Evolutionary conservation across 768 basidiomycete species (phyloP), one percentile per base, ranked within the genome.

Genomic region (Boletus pseudo-olivaceus): DNA sequence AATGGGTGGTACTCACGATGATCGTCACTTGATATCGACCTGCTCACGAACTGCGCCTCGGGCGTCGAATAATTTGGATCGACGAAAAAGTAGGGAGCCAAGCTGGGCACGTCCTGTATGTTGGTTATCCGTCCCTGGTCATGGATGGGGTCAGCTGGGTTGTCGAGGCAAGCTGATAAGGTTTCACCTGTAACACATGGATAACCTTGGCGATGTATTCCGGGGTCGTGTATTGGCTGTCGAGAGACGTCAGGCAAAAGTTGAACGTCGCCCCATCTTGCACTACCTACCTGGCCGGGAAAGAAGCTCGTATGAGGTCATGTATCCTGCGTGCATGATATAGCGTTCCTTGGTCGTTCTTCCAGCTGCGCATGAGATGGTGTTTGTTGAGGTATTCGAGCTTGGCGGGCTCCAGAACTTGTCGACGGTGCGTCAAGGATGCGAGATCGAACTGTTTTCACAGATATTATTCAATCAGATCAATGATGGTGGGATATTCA

Each of bases 361-460:
- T 73, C 63, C 83, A 79, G 51, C 73, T 75, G 17, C 74, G 74
- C 72, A 83, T 77, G 15, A 99, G 70, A 63, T 96, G 90, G 43
- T 88, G 85, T 64, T 93, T 93, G 68, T 98, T 98, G 50, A 98
- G 73, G 66, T 87, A 91, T 61, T 87, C 85, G 15, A 99, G 79
- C 64, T 97, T 97, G 10, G 72, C 70, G 0, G 81, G 78, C 57
- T 94, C 91, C 14, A 98, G 80, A 15, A 84, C 81, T n/a, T 89
- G 83, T 55, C 92, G 87, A 30, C 92, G 82, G 52, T 90, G 90
- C 0, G 91, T 96, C 40, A 98, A 65, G 4, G 79, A 79, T 0
- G 79, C 70, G 26, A 98, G 75, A 48, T 92, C 85, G 63, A 98
- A 98, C 83, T 92, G 23, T 30, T 26, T 20, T 30, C 17, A 14